These are phyloP conservation scores for Phytopythium mirpurense DNA, from an alignment of 352 stramenopile species.

Conservation along the genomic window DNA sequence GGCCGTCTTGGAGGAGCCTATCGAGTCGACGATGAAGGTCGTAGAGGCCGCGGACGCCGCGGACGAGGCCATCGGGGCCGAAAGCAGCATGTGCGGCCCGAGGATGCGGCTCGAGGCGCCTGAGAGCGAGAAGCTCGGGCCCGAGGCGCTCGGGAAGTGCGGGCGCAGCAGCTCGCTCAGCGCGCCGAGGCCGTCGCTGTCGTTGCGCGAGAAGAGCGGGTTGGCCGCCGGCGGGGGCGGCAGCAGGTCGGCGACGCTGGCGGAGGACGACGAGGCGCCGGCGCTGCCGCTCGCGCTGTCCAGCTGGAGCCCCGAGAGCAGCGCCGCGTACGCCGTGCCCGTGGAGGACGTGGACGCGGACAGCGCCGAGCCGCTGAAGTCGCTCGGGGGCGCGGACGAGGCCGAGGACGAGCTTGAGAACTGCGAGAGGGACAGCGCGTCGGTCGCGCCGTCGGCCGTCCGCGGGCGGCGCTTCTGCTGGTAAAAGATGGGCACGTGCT, in stretches of 20 bases:
- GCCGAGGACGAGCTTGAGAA: slow-evolving; percentile 26
- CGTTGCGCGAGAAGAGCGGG: slow-evolving; percentile 48
- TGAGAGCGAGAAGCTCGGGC: slow-evolving; percentile 17
- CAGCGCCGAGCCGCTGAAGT: slow-evolving; percentile 3
- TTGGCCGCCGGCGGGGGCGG: slow-evolving; percentile 30
- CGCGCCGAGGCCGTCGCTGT: slow-evolving; percentile 41
- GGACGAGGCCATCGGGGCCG: slow-evolving; percentile 10
- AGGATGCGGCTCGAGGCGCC: not conserved
- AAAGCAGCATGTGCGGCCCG: not conserved
- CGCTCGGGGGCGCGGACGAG: slow-evolving; percentile 13
- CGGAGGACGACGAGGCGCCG: not conserved
- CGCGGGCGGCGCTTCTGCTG: slow-evolving; percentile 19
- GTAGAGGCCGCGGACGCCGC: slow-evolving; percentile 1
- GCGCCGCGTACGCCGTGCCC: slow-evolving; percentile 18
- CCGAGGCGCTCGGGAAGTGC: slow-evolving; percentile 28
- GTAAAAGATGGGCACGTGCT: slow-evolving; percentile 83
- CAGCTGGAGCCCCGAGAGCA: slow-evolving; percentile 29
- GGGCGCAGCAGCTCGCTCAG: slow-evolving; percentile 46
- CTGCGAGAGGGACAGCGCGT: slow-evolving; percentile 20
- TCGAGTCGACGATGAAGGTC: not conserved
- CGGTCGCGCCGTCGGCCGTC: slow-evolving; percentile 29
- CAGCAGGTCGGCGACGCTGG: slow-evolving; percentile 10
- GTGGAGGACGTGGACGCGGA: slow-evolving; percentile 27
- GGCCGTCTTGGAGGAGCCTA: not conserved
- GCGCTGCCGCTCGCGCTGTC: slow-evolving; percentile 12